Percentiles rank a stretch among this genome's conserved stretches.
phyloP scores from a whole-genome alignment of 2,329 filamentous ascomycete genomes.

The Lizonia empirigonia region DNA sequence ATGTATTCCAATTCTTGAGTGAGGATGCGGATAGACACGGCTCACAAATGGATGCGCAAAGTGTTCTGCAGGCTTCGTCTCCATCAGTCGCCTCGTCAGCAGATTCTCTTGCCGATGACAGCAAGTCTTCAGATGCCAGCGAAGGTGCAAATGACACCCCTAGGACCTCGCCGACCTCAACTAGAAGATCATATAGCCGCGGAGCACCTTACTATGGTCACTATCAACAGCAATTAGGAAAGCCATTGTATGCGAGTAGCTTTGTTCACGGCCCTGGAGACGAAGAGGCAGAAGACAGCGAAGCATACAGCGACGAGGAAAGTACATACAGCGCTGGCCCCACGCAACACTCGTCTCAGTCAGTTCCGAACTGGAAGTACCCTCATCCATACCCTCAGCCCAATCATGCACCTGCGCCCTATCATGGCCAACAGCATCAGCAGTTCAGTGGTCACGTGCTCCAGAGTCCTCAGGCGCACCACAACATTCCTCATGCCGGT shows the following conservation, averaged over 20 bases:
- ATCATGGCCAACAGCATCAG: slow-evolving; percentile 38
- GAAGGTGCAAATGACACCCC: slow-evolving; percentile 32
- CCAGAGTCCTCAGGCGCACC: slow-evolving; percentile 44
- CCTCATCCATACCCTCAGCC: slow-evolving; percentile 31
- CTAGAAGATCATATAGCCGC: slow-evolving; percentile 20
- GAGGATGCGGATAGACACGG: slow-evolving; percentile 19
- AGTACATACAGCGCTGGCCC: slow-evolving; percentile 19
- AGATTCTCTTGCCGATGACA: slow-evolving; percentile 27
- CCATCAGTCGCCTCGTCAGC: slow-evolving; percentile 28
- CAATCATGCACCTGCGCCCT: slow-evolving; percentile 34
- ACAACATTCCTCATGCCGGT: slow-evolving; percentile 37
- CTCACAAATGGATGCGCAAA: slow-evolving; percentile 13
- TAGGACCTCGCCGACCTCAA: slow-evolving; percentile 39
- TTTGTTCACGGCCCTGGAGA: slow-evolving; percentile 36
- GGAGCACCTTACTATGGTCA: slow-evolving; percentile 19
- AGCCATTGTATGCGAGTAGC: slow-evolving; percentile 42
- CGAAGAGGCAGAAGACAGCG: slow-evolving; percentile 27
- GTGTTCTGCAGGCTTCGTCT: slow-evolving; percentile 25
- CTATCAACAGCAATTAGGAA: slow-evolving; percentile 26
- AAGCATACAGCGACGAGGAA: slow-evolving; percentile 24
- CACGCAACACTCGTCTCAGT: slow-evolving; percentile 22
- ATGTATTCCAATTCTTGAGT: slow-evolving; percentile 40
- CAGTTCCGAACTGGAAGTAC: slow-evolving; percentile 28
- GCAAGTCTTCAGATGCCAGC: slow-evolving; percentile 31
- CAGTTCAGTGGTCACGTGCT: slow-evolving; percentile 44